Conservation (phyloP, 1,139 yeast genomes). For the Tardiomyces blankii region DNA sequence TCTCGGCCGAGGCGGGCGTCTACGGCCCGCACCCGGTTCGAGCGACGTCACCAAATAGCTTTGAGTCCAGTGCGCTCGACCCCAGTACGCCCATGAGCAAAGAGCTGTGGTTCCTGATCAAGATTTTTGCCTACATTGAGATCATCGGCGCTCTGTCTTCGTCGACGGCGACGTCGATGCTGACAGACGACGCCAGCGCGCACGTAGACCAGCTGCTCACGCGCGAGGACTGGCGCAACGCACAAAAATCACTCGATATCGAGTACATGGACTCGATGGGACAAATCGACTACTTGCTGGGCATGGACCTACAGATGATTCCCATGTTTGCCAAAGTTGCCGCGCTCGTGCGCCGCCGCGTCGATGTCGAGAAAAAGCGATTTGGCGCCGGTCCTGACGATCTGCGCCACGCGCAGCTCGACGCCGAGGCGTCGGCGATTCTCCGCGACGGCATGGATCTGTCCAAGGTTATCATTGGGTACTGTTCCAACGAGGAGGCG, state of each 20-base stretch:
- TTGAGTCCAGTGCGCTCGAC: not conserved
- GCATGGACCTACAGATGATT: constrained; percentile 41
- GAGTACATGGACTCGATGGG: constrained; percentile 10
- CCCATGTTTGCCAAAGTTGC: constrained; percentile 41
- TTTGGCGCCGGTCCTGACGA: too few relatives aligned
- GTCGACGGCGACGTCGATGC: constrained; percentile 17
- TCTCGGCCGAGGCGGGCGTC: not conserved
- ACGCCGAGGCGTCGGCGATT: constrained; percentile 2
- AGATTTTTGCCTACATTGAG: constrained; percentile 67
- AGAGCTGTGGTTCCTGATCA: constrained; percentile 45
- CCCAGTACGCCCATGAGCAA: constrained; percentile 9
- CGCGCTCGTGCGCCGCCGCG: constrained; percentile 29
- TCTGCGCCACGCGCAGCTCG: too few relatives aligned
- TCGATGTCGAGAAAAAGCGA: not conserved
- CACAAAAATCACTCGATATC: not conserved
- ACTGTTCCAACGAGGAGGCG: constrained; percentile 1
- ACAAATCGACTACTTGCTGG: constrained; percentile 41
- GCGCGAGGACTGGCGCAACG: not conserved
- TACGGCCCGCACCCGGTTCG: not conserved
- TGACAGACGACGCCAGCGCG: constrained; percentile 10
- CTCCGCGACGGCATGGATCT: not conserved
- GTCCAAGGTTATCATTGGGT: not conserved
- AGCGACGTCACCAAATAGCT: too few relatives aligned
- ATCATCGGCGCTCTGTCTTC: constrained; percentile 46
- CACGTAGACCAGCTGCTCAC: not conserved